Evolutionary conservation across 108 stramenopile genomes (phyloP).

Genomic region (Chaetoceros tenuissimus): DNA sequence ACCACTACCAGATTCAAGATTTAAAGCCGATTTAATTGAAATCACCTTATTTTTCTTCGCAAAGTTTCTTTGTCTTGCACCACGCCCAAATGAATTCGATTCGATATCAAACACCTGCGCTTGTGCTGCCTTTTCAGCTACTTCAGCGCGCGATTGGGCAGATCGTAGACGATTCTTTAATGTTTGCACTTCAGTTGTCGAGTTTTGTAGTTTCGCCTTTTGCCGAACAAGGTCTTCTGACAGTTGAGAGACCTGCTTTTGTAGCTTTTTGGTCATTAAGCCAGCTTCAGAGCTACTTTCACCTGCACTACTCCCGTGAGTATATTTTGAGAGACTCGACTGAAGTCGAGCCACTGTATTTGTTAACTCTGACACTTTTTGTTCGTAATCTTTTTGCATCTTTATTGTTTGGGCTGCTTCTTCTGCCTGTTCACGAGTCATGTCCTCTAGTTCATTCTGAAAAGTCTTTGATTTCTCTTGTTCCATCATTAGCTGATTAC

Average conservation of each 20-base stretch:
- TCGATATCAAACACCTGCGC: constrained; percentile 15
- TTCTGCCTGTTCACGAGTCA: constrained; percentile 59
- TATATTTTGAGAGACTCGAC: constrained; percentile 8
- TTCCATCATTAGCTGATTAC: constrained; percentile 39
- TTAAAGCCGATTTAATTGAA: constrained; percentile 62
- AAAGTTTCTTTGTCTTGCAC: constrained; percentile 8
- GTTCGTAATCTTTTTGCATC: constrained; percentile 51
- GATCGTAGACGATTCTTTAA: constrained; percentile 59
- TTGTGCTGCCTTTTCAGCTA: constrained; percentile 54
- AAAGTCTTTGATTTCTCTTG: constrained; percentile 36
- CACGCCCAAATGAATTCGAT: constrained; percentile 14
- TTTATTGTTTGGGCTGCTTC: constrained; percentile 44
- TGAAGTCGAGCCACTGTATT: constrained; percentile 38
- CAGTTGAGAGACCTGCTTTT: constrained; percentile 45
- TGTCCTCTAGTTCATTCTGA: constrained; percentile 50
- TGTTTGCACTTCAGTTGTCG: constrained; percentile 39
- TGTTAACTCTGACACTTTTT: constrained; percentile 55
- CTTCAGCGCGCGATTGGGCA: constrained; percentile 37
- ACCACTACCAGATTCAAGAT: constrained; percentile 48
- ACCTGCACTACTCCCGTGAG: constrained; percentile 9
- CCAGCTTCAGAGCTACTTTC: constrained; percentile 1
- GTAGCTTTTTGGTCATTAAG: constrained; percentile 27
- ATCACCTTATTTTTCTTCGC: constrained; percentile 19
- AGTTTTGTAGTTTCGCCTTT: constrained; percentile 45
- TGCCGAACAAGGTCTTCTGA: constrained; percentile 66